phyloP scores from a whole-genome alignment of 164 flowering plant genomes.

The Annona squamosa region DNA sequence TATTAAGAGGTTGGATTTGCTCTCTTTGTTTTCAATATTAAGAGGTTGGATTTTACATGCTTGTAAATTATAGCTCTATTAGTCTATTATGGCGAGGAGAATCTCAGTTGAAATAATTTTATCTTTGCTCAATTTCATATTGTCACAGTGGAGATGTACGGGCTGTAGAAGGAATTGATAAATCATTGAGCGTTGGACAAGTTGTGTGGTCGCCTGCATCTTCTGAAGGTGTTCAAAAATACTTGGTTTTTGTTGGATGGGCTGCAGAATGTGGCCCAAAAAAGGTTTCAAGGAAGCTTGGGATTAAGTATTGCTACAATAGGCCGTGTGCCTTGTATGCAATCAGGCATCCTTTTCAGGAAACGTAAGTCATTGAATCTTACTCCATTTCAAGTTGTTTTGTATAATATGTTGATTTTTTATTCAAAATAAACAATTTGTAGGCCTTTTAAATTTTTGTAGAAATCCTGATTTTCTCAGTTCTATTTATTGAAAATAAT shows the following conservation, averaged over 20 bases:
- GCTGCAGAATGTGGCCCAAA: constrained; percentile 30
- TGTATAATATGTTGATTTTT: background rate
- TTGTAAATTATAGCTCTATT: background rate
- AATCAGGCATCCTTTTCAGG: constrained; percentile 38
- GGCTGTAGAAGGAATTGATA: constrained; percentile 55
- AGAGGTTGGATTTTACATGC: constrained; percentile 36
- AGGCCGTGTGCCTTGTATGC: constrained; percentile 90
- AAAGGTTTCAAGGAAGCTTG: constrained; percentile 59
- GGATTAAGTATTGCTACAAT: constrained; percentile 87
- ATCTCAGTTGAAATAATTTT: background rate
- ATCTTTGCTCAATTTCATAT: constrained; percentile 9
- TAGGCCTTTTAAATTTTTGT: background rate
- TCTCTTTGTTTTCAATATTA: constrained; percentile 56
- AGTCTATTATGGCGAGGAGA: background rate
- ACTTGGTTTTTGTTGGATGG: constrained; percentile 95
- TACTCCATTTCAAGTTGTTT: constrained; percentile 10
- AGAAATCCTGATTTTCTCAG: background rate
- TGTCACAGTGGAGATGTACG: constrained; percentile 69
- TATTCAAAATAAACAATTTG: too few species aligned
- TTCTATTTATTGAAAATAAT: too few species aligned
- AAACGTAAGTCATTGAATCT: constrained; percentile 23
- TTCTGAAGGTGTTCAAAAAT: constrained; percentile 27
- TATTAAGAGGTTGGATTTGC: constrained; percentile 51
- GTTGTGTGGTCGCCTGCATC: constrained; percentile 85
- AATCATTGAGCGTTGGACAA: constrained; percentile 81